A percentile compares a stretch with the other conserved stretches of the same genome.
These are phyloP conservation scores for Fraxinus greggii DNA, from an alignment of 305 asterid genomes.

Conservation along the genomic window DNA sequence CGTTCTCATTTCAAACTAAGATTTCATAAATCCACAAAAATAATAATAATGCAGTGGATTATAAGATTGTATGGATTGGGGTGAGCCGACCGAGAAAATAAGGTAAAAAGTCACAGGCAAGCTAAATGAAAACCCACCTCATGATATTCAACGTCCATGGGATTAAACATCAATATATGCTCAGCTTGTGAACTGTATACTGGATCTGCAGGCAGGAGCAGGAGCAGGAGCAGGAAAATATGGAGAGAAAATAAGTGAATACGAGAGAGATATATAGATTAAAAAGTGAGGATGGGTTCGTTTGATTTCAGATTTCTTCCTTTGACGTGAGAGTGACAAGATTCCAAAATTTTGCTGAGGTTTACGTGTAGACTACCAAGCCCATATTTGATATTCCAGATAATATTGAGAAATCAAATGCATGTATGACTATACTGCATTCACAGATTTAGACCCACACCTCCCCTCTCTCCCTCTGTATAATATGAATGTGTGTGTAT, in stretches of 20 bases:
- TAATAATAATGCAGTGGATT: neutral
- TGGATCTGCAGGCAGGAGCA: constrained; percentile 19
- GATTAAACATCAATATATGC: constrained; percentile 3
- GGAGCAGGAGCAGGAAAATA: neutral
- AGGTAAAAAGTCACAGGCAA: neutral
- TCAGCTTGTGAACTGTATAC: neutral
- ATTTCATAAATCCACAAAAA: constrained; percentile 10
- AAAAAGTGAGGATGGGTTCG: neutral
- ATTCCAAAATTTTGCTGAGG: neutral
- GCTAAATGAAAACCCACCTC: constrained; percentile 43
- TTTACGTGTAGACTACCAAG: neutral
- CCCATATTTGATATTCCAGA: neutral
- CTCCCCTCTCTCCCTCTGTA: too few species aligned
- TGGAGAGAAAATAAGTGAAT: neutral
- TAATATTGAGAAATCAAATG: too few species aligned
- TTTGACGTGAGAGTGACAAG: neutral
- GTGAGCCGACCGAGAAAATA: too few species aligned
- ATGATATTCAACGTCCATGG: constrained; percentile 53
- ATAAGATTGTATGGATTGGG: too few species aligned
- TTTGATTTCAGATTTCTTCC: neutral
- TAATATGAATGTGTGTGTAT: too few species aligned
- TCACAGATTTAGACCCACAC: too few species aligned
- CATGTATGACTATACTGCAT: too few species aligned
- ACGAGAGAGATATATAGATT: neutral
- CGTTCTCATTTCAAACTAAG: neutral